Base-by-base conservation (phyloP, 169 alveolate species). In the Plasmodium vinckei region DNA sequence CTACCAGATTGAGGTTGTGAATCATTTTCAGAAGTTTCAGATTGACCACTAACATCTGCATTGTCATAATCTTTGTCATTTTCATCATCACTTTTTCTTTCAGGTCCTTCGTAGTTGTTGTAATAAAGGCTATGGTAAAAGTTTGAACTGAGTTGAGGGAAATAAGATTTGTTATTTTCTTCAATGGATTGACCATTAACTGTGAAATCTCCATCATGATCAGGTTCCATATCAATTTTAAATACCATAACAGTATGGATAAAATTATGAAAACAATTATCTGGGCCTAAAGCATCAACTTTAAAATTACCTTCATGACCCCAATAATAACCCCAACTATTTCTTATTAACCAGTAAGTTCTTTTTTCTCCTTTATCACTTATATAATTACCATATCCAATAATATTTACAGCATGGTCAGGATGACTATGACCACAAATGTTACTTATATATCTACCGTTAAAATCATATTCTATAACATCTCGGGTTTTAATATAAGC, bases 331-430 rank as follows among this genome's bases (percentile, higher is more conserved):
- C 91, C 91, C 91, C 91, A 84, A 19, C 91, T 84, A 17, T 84
- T 84, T 68, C 87, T 68, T 1, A 84, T 17, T 44, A 84, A 10
- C 91, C 91, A 84, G 53, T 84, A 84, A 47, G 90, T 47, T 44
- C 84, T 73, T 23, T 71, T 82, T 17, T 71, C 87, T 13, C 89
- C 91, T 0, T 54, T 9, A 1, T 1, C 27, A 67, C 86, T 56
- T 39, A 86, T 63, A 42, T 90, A 90, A 17, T 61, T 71, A 53
- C 94, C 94, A 90, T 84, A 90, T 2, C 94, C 94, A 23, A 90
- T 75, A 56, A 84, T 75, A 23, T 53, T 84, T 13, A 75, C 88
- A 27, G 90, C 91, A 72, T 84, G 94, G 23, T 73, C 92, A 19
- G 86, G 84, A 19, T 72, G 59, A 0, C 39, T 27, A 53, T 79